These are phyloP conservation scores for Phoenix dactylifera DNA, from an alignment of 176 grass and related monocot genomes.

Conservation along the genomic window DNA sequence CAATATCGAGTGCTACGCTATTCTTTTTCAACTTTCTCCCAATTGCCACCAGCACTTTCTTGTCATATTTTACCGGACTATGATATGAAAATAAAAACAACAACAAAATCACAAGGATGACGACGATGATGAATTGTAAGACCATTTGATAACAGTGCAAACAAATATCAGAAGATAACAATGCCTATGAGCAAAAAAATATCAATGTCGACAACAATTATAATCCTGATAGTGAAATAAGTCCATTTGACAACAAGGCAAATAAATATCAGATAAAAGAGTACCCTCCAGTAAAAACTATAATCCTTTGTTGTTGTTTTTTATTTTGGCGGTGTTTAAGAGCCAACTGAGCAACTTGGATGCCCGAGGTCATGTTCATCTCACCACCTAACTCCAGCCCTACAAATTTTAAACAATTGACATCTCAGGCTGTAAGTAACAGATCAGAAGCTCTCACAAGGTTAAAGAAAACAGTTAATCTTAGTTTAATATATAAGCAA, in stretches of 20 bases:
- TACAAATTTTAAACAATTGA: conserved; percentile 14
- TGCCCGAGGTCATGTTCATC: conserved; percentile 69
- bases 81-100: too few relatives aligned
- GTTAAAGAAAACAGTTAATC: too few relatives aligned
- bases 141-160: not conserved
- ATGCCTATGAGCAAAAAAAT: too few relatives aligned
- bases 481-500: not conserved
- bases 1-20: conserved; percentile 87
- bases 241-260: too few relatives aligned
- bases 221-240: too few relatives aligned
- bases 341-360: conserved; percentile 91
- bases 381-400: conserved; percentile 89
- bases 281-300: conserved; percentile 97
- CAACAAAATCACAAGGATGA: too few relatives aligned
- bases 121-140: too few relatives aligned
- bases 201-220: too few relatives aligned
- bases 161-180: not conserved
- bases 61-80: conserved; percentile 84
- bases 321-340: conserved; percentile 99
- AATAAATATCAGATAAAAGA: not conserved
- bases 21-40: conserved; percentile 98
- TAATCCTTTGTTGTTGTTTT: conserved; percentile 93
- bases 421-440: too few relatives aligned
- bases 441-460: too few relatives aligned
- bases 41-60: conserved; percentile 70